Conservation (phyloP, 306 rosid species). For the Prunus mume region DNA sequence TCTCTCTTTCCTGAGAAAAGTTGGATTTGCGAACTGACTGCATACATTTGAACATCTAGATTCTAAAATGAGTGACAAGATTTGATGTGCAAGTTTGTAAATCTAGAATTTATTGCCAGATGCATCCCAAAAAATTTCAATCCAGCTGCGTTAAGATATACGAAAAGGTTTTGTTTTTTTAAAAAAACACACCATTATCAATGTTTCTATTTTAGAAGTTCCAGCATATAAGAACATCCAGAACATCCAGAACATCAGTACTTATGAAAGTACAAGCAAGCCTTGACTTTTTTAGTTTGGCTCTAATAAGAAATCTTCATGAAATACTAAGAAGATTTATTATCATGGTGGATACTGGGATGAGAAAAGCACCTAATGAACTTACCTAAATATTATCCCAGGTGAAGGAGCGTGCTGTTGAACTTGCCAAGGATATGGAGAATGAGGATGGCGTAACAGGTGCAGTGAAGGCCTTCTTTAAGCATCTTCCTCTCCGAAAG, state of each 20-base stretch:
- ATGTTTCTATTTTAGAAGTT: neutral
- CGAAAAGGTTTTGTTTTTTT: neutral
- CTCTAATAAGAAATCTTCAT: neutral
- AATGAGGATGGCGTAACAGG: conserved; percentile 93
- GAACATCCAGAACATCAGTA: neutral
- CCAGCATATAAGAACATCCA: neutral
- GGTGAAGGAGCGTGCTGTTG: conserved; percentile 78
- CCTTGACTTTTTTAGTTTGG: neutral
- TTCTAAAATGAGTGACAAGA: neutral
- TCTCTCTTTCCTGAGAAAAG: conserved; percentile 7
- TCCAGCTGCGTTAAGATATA: neutral
- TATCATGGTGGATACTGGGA: conserved; percentile 11
- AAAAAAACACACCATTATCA: neutral
- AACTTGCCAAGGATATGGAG: conserved; percentile 89
- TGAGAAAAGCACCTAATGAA: neutral
- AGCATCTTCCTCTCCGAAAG: conserved; percentile 69
- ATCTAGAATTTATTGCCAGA: neutral
- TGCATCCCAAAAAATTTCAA: neutral
- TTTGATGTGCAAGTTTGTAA: neutral
- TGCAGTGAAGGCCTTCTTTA: conserved; percentile 96
- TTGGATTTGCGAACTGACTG: neutral
- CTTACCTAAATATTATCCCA: conserved; percentile 30
- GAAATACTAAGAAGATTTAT: conserved; percentile 3
- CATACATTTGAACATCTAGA: conserved; percentile 1
- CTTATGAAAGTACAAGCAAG: neutral